Evolutionary conservation across 23 red algal species (phyloP), one percentile per base, ranked within the genome.

Genomic region (Agarophyton chilense): DNA sequence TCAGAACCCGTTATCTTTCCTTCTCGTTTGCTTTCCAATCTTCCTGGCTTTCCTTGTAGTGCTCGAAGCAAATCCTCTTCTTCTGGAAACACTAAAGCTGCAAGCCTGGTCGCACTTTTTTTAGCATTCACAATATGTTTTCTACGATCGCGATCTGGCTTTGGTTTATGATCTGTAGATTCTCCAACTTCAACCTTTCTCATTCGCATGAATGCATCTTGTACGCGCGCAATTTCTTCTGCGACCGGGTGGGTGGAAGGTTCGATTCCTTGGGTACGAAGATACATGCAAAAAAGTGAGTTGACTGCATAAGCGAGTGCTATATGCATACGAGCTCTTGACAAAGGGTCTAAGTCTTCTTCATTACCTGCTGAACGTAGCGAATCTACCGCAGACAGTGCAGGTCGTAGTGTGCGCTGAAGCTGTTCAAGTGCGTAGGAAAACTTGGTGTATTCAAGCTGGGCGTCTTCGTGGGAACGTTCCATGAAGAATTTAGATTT

Each of bases 221-320:
- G 88, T 8, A 91, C 88, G 31, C 88, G 88, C 4, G 64, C 70
- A 82, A 91, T 91, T 34, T 91, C 74, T 17, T 91, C 88, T 17
- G 57, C 46, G 21, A 91, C 76, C 25, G 88, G 88, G 57, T 91
- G 88, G 11, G 60, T 74, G 17, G 36, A 8, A 21, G 88, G 88
- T 22, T 91, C 88, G 17, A 82, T 43, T 43, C 88, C 88, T 35
- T 91, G 88, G 13, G 88, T 91, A 9, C 88, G 88, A 56, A 91
- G 53, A 36, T 91, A 91, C 88, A 91, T 91, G 56, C 88, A 91
- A 56, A 91, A 91, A 2, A 91, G 63, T 26, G 76, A 67, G 61
- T 91, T 91, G 41, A 82, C 61, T 8, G 76, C 52, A 49, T 91
- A 91, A 44, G 54, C 55, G 5, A 91, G 88, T 39, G 88, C 41